Base-by-base conservation (phyloP, 2,329 filamentous ascomycete genomes). In the Pestalotiopsis sp. region DNA sequence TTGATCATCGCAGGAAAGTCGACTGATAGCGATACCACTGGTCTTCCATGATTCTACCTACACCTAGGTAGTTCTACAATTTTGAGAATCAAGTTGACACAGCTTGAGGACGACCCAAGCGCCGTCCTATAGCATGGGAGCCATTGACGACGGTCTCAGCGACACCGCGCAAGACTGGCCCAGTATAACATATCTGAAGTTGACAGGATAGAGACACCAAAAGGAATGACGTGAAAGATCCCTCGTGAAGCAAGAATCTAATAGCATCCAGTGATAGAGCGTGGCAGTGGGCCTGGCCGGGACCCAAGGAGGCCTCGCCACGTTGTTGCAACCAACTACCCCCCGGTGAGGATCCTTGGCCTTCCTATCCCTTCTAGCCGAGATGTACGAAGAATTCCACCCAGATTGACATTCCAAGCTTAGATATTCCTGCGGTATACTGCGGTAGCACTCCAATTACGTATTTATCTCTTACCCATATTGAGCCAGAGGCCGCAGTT, bases 301-400 rank as follows among this genome's bases (percentile, higher is more conserved):
- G 70, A 52, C n/a, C 75, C 75, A 76, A 70, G 73, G 72, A 71
- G 65, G 56, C 70, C 69, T 69, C 75, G 75, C 75, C 75, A 77
- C 75, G 75, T 77, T 71, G 73, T 68, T 66, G 67, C 73, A 72
- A 75, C 75, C 72, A 65, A 68, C 69, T 70, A 55, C 57, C 30
- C 64, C 64, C 55, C 69, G 65, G 71, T 71, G 72, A 73, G 72
- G 70, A 73, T 74, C 72, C 72, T 69, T 68, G 70, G 70, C 70
- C 70, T 71, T 70, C 70, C 68, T 74, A 71, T 69, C 72, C 69
- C 67, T 69, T 74, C 70, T 71, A 70, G 35, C 72, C 70, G 67
- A 71, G n/a, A 22, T 10, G 30, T 39, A 35, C 30, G 30, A 35
- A 35, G 30, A 35, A 58, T 24, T 52, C 14, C 44, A 52, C 44